A percentile compares a stretch with the other conserved stretches of the same genome.
Evolutionary conservation across 768 basidiomycete species (phyloP).

Genomic region (Russula sp.): DNA sequence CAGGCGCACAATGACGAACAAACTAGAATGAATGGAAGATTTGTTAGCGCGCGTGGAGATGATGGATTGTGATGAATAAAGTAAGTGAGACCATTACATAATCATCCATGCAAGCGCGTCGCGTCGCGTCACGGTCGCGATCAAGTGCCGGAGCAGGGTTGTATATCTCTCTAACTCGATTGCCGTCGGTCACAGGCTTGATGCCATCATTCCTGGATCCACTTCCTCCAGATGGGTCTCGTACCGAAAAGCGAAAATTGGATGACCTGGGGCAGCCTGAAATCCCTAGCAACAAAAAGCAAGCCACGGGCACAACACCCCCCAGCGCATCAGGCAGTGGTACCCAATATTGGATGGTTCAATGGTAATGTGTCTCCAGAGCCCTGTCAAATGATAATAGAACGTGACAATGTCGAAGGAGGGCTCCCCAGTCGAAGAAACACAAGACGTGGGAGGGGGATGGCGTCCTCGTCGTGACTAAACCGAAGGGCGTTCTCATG

Average conservation of each 20-base stretch:
- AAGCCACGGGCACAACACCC: slow-evolving; percentile 16
- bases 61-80: too few species aligned
- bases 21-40: too few species aligned
- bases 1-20: too few species aligned
- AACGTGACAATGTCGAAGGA: slow-evolving; percentile 34
- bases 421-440: slow-evolving; percentile 66
- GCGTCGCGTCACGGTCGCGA: slow-evolving; percentile 13
- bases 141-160: background rate
- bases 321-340: slow-evolving; percentile 17
- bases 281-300: slow-evolving; percentile 21
- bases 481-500: slow-evolving; percentile 40
- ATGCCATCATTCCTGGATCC: slow-evolving; percentile 20
- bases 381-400: background rate
- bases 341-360: slow-evolving; percentile 65
- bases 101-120: background rate
- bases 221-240: background rate
- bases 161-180: background rate
- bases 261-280: slow-evolving; percentile 19
- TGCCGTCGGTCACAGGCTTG: background rate
- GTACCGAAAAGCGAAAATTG: slow-evolving; percentile 23
- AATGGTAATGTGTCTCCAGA: slow-evolving; percentile 44
- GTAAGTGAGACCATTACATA: background rate
- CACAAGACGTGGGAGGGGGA: slow-evolving; percentile 91
- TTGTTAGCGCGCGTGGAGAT: too few species aligned
- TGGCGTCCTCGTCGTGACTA: slow-evolving; percentile 50